Base-by-base conservation (phyloP, 2,329 filamentous ascomycete genomes). In the Cercospora sesami region DNA sequence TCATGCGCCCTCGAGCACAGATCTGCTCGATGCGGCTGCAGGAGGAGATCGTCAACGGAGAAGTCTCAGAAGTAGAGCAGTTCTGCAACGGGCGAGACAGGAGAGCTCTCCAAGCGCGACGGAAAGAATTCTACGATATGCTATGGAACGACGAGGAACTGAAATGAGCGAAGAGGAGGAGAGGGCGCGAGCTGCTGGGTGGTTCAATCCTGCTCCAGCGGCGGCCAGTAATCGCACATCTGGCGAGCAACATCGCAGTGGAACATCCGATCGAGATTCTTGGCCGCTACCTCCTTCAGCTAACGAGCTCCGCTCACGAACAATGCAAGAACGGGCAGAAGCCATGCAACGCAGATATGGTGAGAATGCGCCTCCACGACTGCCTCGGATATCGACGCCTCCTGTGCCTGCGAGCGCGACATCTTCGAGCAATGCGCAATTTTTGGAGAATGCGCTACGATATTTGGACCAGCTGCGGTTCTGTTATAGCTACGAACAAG, bases 401-500 rank as follows among this genome's bases (percentile, higher is more conserved):
- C 72, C 74, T 2, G 65, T 71, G 21, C 72, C 74, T 26, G 28
- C 68, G 21, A 68, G 55, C 4, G 67, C 73, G 8, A 64, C 69
- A 9, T 42, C 68, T 10, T 21, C 70, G 12, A 42, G 62, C 14
- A 68, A 74, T 3, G 78, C 79, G 42, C 76, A 79, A 14, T 77
- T 80, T 61, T 75, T 90, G 62, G 86, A 88, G 73, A 84, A 86
- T 71, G 85, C 86, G 1, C 85, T 90, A 73, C 84, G 83, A 72
- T 90, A 90, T 75, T 82, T 90, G 16, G 85, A 87, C 64, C 82
- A 83, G 63, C 79, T 90, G 69, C 85, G 87, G 16, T 81, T 82
- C 64, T 86, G 84, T 31, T 81, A 77, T 64, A 83, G 81, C 12
- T 81, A 85, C 62, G 83, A 87, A 68, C 86, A 89, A 69, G 85